Evolutionary conservation across 2,329 filamentous ascomycete species (phyloP).

Genomic region (Elsinoe fawcettii): DNA sequence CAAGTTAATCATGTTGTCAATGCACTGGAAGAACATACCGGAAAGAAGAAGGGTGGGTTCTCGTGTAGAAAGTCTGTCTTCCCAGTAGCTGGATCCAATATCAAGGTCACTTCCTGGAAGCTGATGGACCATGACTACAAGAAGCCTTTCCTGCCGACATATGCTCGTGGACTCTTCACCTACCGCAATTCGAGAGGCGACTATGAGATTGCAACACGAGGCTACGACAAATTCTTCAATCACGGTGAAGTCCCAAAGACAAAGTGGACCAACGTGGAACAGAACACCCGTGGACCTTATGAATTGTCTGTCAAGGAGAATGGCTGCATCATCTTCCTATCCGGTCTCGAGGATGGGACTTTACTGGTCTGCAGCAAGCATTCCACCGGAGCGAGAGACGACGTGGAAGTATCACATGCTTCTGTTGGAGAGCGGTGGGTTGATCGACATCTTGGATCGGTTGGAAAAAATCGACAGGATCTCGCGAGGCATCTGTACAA

Average conservation of each 20-base stretch:
- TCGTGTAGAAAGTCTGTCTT: constrained; percentile 77
- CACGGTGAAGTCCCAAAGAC: constrained; percentile 73
- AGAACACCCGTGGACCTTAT: constrained; percentile 75
- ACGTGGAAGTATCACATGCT: constrained; percentile 71
- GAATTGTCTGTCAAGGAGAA: constrained; percentile 97
- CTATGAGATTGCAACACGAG: constrained; percentile 73
- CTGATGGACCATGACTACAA: constrained; percentile 97
- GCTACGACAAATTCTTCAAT: constrained; percentile 99
- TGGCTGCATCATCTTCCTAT: constrained; percentile 98
- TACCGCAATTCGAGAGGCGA: constrained; percentile 56
- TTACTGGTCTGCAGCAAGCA: constrained; percentile 98
- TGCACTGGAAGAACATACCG: constrained; percentile 53
- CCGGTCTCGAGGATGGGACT: constrained; percentile 80
- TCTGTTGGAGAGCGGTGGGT: constrained; percentile 74
- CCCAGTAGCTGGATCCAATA: constrained; percentile 55
- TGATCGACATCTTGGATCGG: constrained; percentile 64
- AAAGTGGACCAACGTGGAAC: constrained; percentile 70
- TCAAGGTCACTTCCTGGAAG: constrained; percentile 81
- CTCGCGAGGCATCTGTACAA: constrained; percentile 66
- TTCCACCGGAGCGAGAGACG: constrained; percentile 74
- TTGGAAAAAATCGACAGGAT: constrained; percentile 72
- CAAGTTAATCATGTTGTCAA: constrained; percentile 60
- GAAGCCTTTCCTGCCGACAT: constrained; percentile 73
- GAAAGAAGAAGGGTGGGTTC: constrained; percentile 50
- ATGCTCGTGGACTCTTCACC: constrained; percentile 93